Base-by-base conservation (phyloP, 2,329 filamentous ascomycete species). In the Ilyonectria robusta region DNA sequence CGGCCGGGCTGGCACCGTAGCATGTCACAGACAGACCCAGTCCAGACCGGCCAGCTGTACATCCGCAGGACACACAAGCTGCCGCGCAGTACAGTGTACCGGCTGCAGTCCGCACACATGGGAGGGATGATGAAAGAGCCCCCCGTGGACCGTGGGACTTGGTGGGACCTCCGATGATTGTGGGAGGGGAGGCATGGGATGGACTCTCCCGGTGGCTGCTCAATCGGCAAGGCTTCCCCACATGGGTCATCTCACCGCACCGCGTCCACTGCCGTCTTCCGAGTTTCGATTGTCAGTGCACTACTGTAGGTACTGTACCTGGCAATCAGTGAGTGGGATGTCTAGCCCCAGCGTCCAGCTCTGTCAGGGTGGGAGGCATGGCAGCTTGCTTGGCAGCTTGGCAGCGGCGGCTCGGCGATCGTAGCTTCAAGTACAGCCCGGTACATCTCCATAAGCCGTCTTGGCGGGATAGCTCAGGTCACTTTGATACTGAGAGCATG, bases 211-310 rank as follows among this genome's bases (percentile, higher is more conserved):
- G 48, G 47, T 54, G 53, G 51, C 42, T 60, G 58, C 50, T 61
- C 51, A 65, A 65, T 65, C 56, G 63, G 65, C 65, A 65, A 68
- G 64, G 62, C 67, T 69, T 67, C 72, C 67, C 73, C 73, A 75
- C 73, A 74, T 74, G 67, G 72, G 64, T 64, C 72, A 76, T 72
- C 70, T 73, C 73, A 76, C 74, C 71, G 67, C 70, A 72, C 71
- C 68, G 64, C 64, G 66, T 54, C 64, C 63, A 72, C 71, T 76
- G 74, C 74, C 74, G 74, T 76, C 74, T 76, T 76, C 74, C 74
- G 74, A 76, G 71, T 62, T 66, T 66, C 58, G 46, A 44, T 62
- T 62, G 55, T 40, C 33, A 23, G 21, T 17, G 42, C 17, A 7
- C 40, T 42, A 42, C 40, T 42, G 40, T 42, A 42, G 40, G 44